Evolutionary conservation across 768 basidiomycete species (phyloP).

Genomic region (Daedaleopsis sinensis): DNA sequence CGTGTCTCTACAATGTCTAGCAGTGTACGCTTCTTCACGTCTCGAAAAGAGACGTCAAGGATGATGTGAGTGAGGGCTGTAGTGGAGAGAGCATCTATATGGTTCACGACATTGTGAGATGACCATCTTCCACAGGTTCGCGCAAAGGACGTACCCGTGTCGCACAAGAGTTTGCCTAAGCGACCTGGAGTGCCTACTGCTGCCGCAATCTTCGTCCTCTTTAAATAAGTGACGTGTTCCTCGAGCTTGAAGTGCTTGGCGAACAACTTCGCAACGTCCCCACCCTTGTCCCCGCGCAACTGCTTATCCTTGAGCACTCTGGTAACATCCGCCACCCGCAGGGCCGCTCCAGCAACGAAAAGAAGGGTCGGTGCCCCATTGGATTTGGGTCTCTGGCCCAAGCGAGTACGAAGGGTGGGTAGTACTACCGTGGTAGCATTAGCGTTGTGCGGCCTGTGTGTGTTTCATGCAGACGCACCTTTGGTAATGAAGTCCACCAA

Average conservation of each 20-base stretch:
- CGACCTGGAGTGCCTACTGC: slow-evolving; percentile 94
- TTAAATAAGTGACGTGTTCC: slow-evolving; percentile 84
- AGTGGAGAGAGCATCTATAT: slow-evolving; percentile 67
- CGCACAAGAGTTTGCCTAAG: slow-evolving; percentile 81
- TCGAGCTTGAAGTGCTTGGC: slow-evolving; percentile 92
- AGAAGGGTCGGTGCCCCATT: slow-evolving; percentile 87
- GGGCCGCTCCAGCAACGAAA: slow-evolving; percentile 84
- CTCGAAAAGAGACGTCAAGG: slow-evolving; percentile 73
- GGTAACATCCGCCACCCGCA: slow-evolving; percentile 89
- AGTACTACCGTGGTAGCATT: slow-evolving; percentile 46
- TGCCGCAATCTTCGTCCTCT: slow-evolving; percentile 81
- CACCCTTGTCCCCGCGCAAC: slow-evolving; percentile 79
- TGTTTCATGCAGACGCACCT: slow-evolving; percentile 46
- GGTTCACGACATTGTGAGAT: slow-evolving; percentile 7
- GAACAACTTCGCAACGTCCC: slow-evolving; percentile 93
- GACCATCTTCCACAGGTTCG: neutral
- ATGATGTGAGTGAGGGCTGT: slow-evolving; percentile 84
- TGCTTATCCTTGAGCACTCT: slow-evolving; percentile 69
- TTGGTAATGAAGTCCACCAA: slow-evolving; percentile 77
- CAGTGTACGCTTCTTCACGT: slow-evolving; percentile 74
- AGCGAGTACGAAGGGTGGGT: slow-evolving; percentile 66
- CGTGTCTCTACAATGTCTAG: slow-evolving; percentile 85
- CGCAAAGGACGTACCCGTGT: slow-evolving; percentile 53
- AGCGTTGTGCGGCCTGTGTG: neutral
- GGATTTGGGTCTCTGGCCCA: slow-evolving; percentile 75